Conservation (phyloP, 2,329 filamentous ascomycete genomes). For the Aspergillus ochraceoroseus region DNA sequence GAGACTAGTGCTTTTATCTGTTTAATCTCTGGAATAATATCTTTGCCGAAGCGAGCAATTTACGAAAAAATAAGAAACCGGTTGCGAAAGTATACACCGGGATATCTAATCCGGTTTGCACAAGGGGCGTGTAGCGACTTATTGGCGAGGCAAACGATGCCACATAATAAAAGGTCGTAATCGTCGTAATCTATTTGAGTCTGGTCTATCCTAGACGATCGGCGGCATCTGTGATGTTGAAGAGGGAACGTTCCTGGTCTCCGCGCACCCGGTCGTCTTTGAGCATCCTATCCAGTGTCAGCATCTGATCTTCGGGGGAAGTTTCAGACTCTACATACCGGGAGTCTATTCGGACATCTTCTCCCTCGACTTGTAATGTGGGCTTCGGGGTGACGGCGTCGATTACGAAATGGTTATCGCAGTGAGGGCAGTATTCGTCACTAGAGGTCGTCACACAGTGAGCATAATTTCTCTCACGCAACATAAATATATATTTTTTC, state of each 20-base stretch:
- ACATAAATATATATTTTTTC: too few species aligned
- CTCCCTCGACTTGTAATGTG: conserved; percentile 79
- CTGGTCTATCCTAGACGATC: conserved; percentile 64
- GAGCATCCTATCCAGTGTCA: conserved; percentile 77
- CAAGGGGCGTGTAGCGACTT: not conserved
- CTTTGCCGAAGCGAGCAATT: conserved; percentile 17
- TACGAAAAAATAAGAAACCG: conserved; percentile 13
- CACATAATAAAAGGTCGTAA: conserved; percentile 14
- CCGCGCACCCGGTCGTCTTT: conserved; percentile 75
- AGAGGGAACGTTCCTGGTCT: conserved; percentile 60
- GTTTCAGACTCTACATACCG: conserved; percentile 52
- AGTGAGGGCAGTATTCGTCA: conserved; percentile 98
- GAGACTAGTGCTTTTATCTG: conserved; percentile 16
- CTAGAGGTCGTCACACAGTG: too few species aligned
- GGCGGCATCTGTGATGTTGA: conserved; percentile 69
- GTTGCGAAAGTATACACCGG: conserved; percentile 6
- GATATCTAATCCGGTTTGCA: conserved; percentile 6
- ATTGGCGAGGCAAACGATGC: conserved; percentile 3
- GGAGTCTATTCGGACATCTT: conserved; percentile 78
- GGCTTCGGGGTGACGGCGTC: conserved; percentile 82
- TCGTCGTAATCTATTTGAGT: conserved; percentile 25
- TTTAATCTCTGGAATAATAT: conserved; percentile 14
- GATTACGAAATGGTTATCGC: conserved; percentile 96
- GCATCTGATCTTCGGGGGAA: too few species aligned
- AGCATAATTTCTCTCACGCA: too few species aligned